Base-by-base conservation (phyloP, 495 filamentous ascomycete genomes). In the Pseudevernia furfuracea region DNA sequence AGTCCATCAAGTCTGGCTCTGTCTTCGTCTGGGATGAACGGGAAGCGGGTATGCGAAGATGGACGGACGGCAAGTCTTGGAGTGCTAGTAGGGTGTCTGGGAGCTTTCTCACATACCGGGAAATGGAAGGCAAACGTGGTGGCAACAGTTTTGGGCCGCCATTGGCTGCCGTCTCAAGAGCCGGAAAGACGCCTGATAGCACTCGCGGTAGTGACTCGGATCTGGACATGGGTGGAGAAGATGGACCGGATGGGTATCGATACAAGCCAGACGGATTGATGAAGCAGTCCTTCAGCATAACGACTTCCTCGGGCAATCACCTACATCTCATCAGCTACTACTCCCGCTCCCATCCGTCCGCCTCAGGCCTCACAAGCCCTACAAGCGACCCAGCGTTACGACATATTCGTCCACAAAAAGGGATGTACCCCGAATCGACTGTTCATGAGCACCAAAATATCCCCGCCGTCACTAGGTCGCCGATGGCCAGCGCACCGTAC, bases 211-310 rank as follows among this genome's bases (percentile, higher is more conserved):
- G 89, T 71, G 93, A 96, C 69, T 90, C 89, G 34, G 88, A 90
- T 59, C 73, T 78, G 37, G 87, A 87, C 57, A 83, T 85, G 67
- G 87, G 86, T 65, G 76, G 74, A 1, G 90, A 93, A 38, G 90
- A 91, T 52, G 94, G 92, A 43, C 94, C 89, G 0, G 94, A 98
- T 74, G 94, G 94, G 17, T 98, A 97, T 73, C 84, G 93, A 61
- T 98, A 98, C 76, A 98, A 98, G 78, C 87, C 89, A 2, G 94
- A 97, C 70, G 94, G 94, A 0, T 78, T 98, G 43, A 96, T 96
- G 92, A 98, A 98, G 80, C 94, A 98, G 75, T 97, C 94, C 0
- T 98, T 97, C 81, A 97, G 93, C 78, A 97, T 98, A 73, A 96
- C 93, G 6, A 97, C 93, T 4, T 87, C 89, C 11, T 83, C 81